A percentile compares a stretch with the other conserved stretches of the same genome.
These are phyloP conservation scores for Lodderomyces margitis DNA, from an alignment of 1,139 yeast species.

Conservation along the genomic window DNA sequence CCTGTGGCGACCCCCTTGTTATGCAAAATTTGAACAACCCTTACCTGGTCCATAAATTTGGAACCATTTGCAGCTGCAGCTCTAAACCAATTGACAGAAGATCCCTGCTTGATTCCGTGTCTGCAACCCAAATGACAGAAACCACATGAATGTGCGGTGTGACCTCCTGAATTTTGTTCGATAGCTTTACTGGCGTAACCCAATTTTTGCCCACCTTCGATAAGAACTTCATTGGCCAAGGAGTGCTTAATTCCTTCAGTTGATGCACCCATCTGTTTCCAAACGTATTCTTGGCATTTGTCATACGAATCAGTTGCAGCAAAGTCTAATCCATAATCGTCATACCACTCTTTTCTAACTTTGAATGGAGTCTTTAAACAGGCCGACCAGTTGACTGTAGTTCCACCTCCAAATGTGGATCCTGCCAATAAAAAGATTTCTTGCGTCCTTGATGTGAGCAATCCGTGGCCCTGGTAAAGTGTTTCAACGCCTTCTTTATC, in stretches of 20 bases:
- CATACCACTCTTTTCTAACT: conserved; percentile 57
- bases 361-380: conserved; percentile 52
- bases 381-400: conserved; percentile 65
- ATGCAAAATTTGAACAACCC: conserved; percentile 41
- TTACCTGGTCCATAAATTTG: conserved; percentile 48
- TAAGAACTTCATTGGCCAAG: conserved; percentile 42
- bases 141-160: conserved; percentile 48
- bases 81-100: conserved; percentile 51
- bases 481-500: conserved; percentile 38
- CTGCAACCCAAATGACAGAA: conserved; percentile 55
- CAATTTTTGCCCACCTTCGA: conserved; percentile 48
- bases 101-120: conserved; percentile 55
- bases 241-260: conserved; percentile 45
- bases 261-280: conserved; percentile 51
- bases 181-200: conserved; percentile 44
- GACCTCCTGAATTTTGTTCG: conserved; percentile 53
- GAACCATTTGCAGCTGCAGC: conserved; percentile 52
- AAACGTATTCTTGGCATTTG: conserved; percentile 48
- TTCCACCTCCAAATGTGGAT: conserved; percentile 59
- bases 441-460: conserved; percentile 32
- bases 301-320: conserved; percentile 47
- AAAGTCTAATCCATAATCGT: conserved; percentile 48
- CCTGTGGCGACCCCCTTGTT: conserved; percentile 46
- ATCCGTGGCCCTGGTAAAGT: conserved; percentile 45
- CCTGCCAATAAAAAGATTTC: conserved; percentile 50